These are phyloP conservation scores for Oryza brachyantha DNA, from an alignment of 176 grass and related monocot species.

Conservation along the genomic window DNA sequence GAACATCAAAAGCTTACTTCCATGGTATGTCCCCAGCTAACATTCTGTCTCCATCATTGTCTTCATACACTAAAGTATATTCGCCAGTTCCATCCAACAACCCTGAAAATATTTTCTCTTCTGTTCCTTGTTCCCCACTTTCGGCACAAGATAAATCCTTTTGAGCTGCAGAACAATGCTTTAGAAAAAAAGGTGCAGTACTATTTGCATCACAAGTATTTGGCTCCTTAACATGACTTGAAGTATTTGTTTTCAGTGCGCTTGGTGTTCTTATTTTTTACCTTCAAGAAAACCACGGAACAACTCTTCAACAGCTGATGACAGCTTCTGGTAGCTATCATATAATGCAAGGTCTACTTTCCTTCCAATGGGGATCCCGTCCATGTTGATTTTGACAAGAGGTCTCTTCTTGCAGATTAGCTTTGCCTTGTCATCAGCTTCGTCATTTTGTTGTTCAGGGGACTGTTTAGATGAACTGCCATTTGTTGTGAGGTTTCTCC, in stretches of 20 bases:
- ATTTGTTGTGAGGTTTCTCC: slow-evolving; percentile 73
- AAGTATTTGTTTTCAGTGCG: background rate
- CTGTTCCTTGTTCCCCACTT: slow-evolving; percentile 28
- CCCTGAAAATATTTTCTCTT: slow-evolving; percentile 65
- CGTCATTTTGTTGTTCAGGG: slow-evolving; percentile 40
- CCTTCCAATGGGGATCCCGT: slow-evolving; percentile 92
- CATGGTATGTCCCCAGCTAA: slow-evolving; percentile 64
- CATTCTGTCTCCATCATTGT: slow-evolving; percentile 53
- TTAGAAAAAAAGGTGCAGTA: background rate
- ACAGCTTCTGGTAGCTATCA: slow-evolving; percentile 60
- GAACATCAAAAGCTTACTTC: slow-evolving; percentile 52
- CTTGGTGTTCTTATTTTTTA: slow-evolving; percentile 17
- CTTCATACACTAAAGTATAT: slow-evolving; percentile 76
- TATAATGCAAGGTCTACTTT: slow-evolving; percentile 66
- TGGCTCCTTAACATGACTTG: background rate
- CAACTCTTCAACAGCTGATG: slow-evolving; percentile 57
- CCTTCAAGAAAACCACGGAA: slow-evolving; percentile 73
- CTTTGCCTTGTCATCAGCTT: slow-evolving; percentile 33
- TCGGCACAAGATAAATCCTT: slow-evolving; percentile 45
- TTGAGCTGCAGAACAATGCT: slow-evolving; percentile 44
- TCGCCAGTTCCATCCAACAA: slow-evolving; percentile 83
- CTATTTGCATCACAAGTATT: background rate
- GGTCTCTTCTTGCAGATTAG: slow-evolving; percentile 42
- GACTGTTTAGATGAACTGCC: slow-evolving; percentile 61
- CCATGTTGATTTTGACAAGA: slow-evolving; percentile 98